Evolutionary conservation across 108 stramenopile species (phyloP), one percentile per base, ranked within the genome.

Genomic region (Cyclotella choctawhatcheeana): DNA sequence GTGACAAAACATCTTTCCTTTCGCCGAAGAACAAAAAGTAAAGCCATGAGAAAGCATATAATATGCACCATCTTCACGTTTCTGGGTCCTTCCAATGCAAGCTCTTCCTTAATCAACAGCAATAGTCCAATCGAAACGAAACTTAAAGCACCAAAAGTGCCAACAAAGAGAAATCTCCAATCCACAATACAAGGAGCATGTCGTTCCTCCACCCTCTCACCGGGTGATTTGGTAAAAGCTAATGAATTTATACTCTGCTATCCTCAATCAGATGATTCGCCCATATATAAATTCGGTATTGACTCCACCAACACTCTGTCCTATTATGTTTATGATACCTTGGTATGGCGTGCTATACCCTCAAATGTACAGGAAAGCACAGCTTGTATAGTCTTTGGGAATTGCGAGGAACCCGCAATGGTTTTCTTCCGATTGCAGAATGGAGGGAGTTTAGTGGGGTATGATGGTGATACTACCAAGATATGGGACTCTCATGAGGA

Each of bases 401-500:
- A 25, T 8, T 64, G 63, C 44, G 45, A 48, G 2, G 21, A 17
- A 18, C 44, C 33, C 8, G 0, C 58, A 30, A 20, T 60, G 45
- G 14, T 2, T 0, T 31, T 71, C 27, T 25, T 59, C 16, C 44
- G 69, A 2, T 32, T 71, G 33, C 58, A 59, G 34, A 59, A n/a
- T 32, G 5, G 33, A 12, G 72, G 72, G 5, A 52, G 34, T 18
- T 45, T 73, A 13, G 72, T 20, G 10, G 72, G 72, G 22, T 73
- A 62, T 44, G 72, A 73, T 64, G 27, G 12, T 1, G 29, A n/a
- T 30, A 37, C 32, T 22, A 56, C 0, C 13, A 73, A 73, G 37
- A 43, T 73, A 44, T 73, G 72, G 72, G 72, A 73, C 56, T 50
- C 59, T 31, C 72, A 73, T 31, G 24, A 27, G 17, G 29, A 73